phyloP scores from a whole-genome alignment of 768 basidiomycete species.

The Butyriboletus loyo region DNA sequence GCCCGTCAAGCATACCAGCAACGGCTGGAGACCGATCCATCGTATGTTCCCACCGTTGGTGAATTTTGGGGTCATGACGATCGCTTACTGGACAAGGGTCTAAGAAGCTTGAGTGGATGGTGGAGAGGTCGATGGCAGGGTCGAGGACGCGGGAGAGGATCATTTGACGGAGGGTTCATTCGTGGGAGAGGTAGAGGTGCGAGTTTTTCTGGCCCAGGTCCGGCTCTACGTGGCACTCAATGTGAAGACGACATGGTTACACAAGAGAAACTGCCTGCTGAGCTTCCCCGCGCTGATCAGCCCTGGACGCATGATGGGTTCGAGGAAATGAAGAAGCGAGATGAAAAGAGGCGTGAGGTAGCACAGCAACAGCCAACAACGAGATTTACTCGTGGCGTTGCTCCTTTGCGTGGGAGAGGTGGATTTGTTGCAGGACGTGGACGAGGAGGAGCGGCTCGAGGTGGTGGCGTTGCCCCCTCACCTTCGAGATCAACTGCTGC shows the following conservation, averaged over 20 bases:
- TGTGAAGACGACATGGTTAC: slow-evolving; percentile 18
- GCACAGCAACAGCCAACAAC: slow-evolving; percentile 33
- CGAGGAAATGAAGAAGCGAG: slow-evolving; percentile 79
- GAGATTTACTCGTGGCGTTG: slow-evolving; percentile 33
- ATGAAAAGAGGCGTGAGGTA: slow-evolving; percentile 47
- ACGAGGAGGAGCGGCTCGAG: slow-evolving; percentile 47
- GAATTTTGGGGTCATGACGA: slow-evolving; percentile 97
- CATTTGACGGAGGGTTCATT: slow-evolving; percentile 39
- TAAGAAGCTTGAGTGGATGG: slow-evolving; percentile 82
- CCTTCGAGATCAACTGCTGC: slow-evolving; percentile 30
- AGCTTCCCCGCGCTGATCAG: slow-evolving; percentile 60
- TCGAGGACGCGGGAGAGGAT: slow-evolving; percentile 59
- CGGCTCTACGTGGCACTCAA: slow-evolving; percentile 11
- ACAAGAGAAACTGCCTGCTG: slow-evolving; percentile 19
- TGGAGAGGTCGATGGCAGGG: slow-evolving; percentile 81
- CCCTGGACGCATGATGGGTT: slow-evolving; percentile 86
- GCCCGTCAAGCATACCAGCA: slow-evolving; percentile 87
- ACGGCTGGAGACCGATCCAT: slow-evolving; percentile 78
- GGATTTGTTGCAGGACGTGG: slow-evolving; percentile 41
- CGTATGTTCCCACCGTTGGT: slow-evolving; percentile 86
- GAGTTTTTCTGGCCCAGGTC: slow-evolving; percentile 26
- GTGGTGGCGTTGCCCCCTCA: slow-evolving; percentile 37
- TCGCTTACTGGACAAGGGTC: slow-evolving; percentile 76
- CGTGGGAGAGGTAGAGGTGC: slow-evolving; percentile 62
- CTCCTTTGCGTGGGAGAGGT: slow-evolving; percentile 45